These are phyloP conservation scores for Paramecium primaurelia DNA, from an alignment of 73 alveolate genomes.

Conservation along the genomic window DNA sequence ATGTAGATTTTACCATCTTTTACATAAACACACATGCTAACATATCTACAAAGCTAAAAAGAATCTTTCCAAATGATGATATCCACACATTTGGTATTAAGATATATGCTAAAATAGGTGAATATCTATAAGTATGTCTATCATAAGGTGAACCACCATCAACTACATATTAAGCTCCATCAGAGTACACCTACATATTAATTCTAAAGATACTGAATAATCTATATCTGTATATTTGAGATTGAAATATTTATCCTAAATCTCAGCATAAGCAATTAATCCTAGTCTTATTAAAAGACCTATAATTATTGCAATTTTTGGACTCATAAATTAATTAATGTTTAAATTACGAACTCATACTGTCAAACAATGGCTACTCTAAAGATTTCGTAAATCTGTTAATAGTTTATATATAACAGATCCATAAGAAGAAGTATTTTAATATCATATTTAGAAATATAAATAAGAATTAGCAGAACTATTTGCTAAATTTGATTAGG, in stretches of 20 bases:
- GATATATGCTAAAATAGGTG: constrained; percentile 92
- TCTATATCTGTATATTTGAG: constrained; percentile 94
- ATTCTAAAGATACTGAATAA: constrained; percentile 71
- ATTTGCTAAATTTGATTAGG: neutral
- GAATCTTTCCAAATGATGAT: constrained; percentile 52
- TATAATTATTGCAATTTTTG: constrained; percentile 7
- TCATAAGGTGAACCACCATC: constrained; percentile 94
- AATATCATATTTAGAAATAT: neutral
- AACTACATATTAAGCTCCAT: constrained; percentile 89
- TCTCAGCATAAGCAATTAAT: constrained; percentile 34
- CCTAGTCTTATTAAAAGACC: constrained; percentile 58
- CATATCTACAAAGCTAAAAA: constrained; percentile 80
- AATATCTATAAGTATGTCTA: constrained; percentile 95
- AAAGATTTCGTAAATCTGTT: neutral
- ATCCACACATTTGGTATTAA: constrained; percentile 41
- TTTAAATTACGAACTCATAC: neutral
- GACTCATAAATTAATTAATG: constrained; percentile 3
- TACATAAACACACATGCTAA: constrained; percentile 72
- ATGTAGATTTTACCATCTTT: constrained; percentile 63
- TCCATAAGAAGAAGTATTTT: neutral
- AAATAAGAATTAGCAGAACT: neutral
- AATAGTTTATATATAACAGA: neutral
- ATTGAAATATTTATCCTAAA: constrained; percentile 63
- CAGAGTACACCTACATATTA: constrained; percentile 69
- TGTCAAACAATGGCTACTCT: neutral